A percentile compares a stretch with the other conserved stretches of the same genome.
These are phyloP conservation scores for Tolypocladium nubicola DNA, from an alignment of 2,329 filamentous ascomycete genomes.

Conservation along the genomic window DNA sequence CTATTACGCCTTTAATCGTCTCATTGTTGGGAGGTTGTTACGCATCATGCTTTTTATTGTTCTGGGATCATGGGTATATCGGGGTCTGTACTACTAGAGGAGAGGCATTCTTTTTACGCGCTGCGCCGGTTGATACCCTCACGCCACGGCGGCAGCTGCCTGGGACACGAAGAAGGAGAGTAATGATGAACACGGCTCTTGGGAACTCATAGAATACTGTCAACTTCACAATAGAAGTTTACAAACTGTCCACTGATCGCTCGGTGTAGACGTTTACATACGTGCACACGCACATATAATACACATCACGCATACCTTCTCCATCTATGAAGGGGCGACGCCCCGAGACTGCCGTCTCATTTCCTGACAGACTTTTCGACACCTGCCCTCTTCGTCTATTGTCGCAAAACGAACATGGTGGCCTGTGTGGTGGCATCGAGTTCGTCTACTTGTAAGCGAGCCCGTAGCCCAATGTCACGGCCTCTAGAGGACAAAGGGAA, in stretches of 20 bases:
- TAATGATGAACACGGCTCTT: conserved; percentile 3
- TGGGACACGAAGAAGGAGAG: conserved; percentile 2
- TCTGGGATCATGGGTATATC: conserved; percentile 5
- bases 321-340: not conserved
- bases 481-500: not conserved
- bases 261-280: conserved; percentile 4
- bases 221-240: conserved; percentile 3
- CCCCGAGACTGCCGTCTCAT: not conserved
- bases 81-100: conserved; percentile 18
- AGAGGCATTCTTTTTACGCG: conserved; percentile 6
- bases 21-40: not conserved
- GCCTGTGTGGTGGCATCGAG: too few species aligned
- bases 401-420: too few species aligned
- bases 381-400: not conserved
- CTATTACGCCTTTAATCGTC: conserved; percentile 2
- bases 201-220: not conserved
- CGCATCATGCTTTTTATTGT: not conserved
- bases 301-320: not conserved
- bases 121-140: conserved; percentile 15
- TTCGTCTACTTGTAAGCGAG: not conserved
- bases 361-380: not conserved
- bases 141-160: conserved; percentile 8
- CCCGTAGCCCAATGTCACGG: too few species aligned
- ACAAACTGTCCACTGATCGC: conserved; percentile 6
- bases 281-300: not conserved